Base-by-base conservation (phyloP, 2,329 filamentous ascomycete genomes). In the Fusarium sp. region DNA sequence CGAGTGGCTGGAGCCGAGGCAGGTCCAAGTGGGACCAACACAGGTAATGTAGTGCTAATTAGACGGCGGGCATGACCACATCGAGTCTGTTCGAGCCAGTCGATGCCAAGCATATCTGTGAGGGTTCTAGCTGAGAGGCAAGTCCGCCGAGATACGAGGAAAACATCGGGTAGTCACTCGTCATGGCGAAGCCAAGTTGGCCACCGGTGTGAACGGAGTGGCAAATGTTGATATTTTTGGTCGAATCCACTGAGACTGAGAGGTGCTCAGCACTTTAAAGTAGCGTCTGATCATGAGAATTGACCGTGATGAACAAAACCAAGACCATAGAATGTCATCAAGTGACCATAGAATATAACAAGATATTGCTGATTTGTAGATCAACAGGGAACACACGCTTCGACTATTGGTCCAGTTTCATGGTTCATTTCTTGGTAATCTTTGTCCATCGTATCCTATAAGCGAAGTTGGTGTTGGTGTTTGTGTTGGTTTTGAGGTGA, bases 1-100 rank as follows among this genome's bases (percentile, higher is more conserved):
- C 64, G 55, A 49, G 37, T 61, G 59, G 62, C 64, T 71, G 53
- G 60, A 54, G 42, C 18, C 55, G 55, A 68, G 68, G 46, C 48
- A 65, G 45, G 30, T 20, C 48, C 23, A 45, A 55, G 48, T 28
- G 34, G 43, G 14, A 50, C 27, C 11, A 45, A 53, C 42, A 30
- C 37, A 47, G 49, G 25, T 46, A n/a, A 10, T n/a, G 34, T 37
- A 37, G 10, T 37, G 21, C 28, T 34, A 43, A 21, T n/a, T 11
- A n/a, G n/a, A 27, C 45, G 14, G n/a, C 5, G 34, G 41, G 37
- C 27, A 55, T 50, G 47, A 25, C 23, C 11, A 28, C 20, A 45
- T 6, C 20, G 34, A 37, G 34, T 37, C 40, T 27, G 50, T 32
- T 43, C 16, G 21, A 42, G 43, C 25, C 30, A 11, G 43, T 47